A percentile compares a stretch with the other conserved stretches of the same genome.
Conservation (phyloP, 1,284 basidiomycete species). For the Volvariella surrecta region DNA sequence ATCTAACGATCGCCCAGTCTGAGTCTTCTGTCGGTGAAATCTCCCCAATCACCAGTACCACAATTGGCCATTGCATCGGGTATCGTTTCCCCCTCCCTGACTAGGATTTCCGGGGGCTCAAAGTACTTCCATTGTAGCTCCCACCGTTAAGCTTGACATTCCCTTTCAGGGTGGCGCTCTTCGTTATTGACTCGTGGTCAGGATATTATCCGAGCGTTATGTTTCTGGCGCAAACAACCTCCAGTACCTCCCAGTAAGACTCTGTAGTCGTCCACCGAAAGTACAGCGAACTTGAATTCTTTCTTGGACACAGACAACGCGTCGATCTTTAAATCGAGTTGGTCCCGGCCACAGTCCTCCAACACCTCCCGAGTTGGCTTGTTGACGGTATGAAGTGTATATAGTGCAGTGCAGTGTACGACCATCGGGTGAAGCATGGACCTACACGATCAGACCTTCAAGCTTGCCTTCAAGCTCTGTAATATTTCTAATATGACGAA, state of each 20-base stretch:
- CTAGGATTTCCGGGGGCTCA: not conserved
- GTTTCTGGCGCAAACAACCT: slow-evolving; percentile 24
- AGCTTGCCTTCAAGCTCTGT: no score
- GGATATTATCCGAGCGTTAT: slow-evolving; percentile 31
- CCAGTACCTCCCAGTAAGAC: slow-evolving; percentile 5
- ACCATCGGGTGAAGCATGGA: no score
- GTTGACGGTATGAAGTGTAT: no score
- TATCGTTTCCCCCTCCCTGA: slow-evolving; percentile 14
- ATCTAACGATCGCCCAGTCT: slow-evolving; percentile 19
- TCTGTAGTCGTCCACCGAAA: not conserved
- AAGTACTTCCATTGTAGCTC: slow-evolving; percentile 19
- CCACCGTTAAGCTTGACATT: slow-evolving; percentile 22
- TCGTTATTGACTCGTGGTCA: slow-evolving; percentile 10
- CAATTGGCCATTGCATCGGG: slow-evolving; percentile 38
- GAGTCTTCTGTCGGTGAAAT: slow-evolving; percentile 32
- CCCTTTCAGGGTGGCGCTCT: not conserved
- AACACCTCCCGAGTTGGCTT: no score
- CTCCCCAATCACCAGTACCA: slow-evolving; percentile 32
- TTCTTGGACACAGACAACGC: no score
- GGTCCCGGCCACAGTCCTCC: no score
- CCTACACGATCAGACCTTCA: no score
- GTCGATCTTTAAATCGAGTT: no score
- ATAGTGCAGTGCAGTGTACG: no score
- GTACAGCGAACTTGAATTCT: no score
- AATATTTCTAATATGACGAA: no score